Evolutionary conservation across 1,284 basidiomycete species (phyloP), one percentile per base, ranked within the genome.

Genomic region (Leccinum pseudoinsigne): DNA sequence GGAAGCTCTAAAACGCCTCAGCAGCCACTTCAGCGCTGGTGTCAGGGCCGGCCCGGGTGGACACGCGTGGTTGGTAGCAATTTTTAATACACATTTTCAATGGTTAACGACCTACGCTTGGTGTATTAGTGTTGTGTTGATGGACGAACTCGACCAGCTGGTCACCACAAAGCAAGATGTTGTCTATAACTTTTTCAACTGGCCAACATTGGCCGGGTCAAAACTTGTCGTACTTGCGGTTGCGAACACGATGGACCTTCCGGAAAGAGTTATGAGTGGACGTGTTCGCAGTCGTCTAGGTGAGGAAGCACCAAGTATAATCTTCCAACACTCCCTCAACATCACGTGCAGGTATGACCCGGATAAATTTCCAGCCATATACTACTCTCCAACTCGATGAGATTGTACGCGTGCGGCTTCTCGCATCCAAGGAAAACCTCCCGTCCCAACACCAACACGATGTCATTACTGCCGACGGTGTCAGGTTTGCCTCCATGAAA

Each of bases 131-230:
- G 92, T 99, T 5, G 94, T 99, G 4, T 81, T 99, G 26, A 98
- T 99, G 93, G 97, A 99, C 74, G 97, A 99, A 77, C 84, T 99
- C 2, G 97, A 99, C 77, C 97, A 98, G 75, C 84, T 99, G 38
- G 88, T 99, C 67, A 98, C 97, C 0, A 82, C 90, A 23, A 97
- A 97, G 73, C 97, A 99, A 77, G 96, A 98, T 68, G 97, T 99
- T 2, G 93, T 99, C 50, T 99, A 99, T 79, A 98, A 98, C 75
- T 97, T 99, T 78, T 99, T 99, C 84, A 98, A 98, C 75, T 99
- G 97, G 97, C 97, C 97, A 1, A 96, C 94, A 10, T 82, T 97
- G 63, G 84, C 86, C 1, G 88, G 88, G 14, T 94, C 92, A 61
- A 91, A 92, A 72, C 84, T 99, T 14, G 89, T 98, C 59, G 97